Evolutionary conservation across 371 early-diverging fungal genomes (phyloP).

Genomic region (Conidiobolus incongruus): DNA sequence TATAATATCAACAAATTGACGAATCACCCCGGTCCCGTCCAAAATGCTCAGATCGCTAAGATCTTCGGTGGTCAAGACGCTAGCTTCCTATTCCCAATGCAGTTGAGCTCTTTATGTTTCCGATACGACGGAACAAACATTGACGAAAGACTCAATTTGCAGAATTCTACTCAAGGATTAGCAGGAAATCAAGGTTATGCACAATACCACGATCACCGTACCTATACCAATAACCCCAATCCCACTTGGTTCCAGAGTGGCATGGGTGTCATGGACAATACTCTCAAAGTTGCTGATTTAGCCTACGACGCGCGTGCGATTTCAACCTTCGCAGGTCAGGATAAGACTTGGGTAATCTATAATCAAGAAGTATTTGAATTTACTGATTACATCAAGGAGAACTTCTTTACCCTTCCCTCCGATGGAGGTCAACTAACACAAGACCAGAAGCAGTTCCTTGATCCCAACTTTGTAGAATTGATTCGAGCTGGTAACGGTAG

Average conservation of each 20-base stretch:
- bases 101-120: conserved; percentile 27
- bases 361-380: conserved; percentile 55
- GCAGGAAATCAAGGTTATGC: conserved; percentile 10
- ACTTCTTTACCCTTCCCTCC: conserved; percentile 26
- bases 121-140: conserved; percentile 17
- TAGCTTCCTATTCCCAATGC: conserved; percentile 43
- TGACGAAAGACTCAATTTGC: conserved; percentile 16
- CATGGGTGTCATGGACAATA: conserved; percentile 29
- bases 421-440: conserved; percentile 3
- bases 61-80: conserved; percentile 34
- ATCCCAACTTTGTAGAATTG: too few relatives aligned
- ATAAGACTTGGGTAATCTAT: conserved; percentile 31
- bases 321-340: conserved; percentile 16
- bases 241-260: conserved; percentile 25
- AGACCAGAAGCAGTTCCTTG: background rate
- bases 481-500: too few relatives aligned
- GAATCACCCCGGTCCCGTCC: too few relatives aligned
- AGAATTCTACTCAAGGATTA: conserved; percentile 11
- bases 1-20: too few relatives aligned
- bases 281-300: conserved; percentile 29
- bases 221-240: conserved; percentile 3
- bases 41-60: conserved; percentile 13
- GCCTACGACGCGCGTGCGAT: conserved; percentile 20
- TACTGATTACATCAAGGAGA: conserved; percentile 32
- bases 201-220: conserved; percentile 27